Base-by-base conservation (phyloP, 345 rosid species). In the Lenwebbia sp. region DNA sequence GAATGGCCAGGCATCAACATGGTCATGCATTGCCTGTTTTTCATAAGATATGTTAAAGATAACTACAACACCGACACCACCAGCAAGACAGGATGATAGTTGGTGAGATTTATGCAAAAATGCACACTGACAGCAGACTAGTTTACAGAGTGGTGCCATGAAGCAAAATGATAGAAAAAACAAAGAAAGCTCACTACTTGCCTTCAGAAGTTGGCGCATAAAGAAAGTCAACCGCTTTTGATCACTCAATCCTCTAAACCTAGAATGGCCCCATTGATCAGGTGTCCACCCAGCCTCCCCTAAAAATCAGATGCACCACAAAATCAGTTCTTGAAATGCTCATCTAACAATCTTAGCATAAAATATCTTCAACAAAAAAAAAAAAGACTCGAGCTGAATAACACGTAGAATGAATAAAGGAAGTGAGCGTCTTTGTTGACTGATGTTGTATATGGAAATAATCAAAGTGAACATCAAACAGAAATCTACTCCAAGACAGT, bases 201-300 rank as follows among this genome's bases (percentile, higher is more conserved):
- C 99, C 99, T 96, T 96, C 55, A 98, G 85, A 89, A 98, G 98
- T n/a, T 93, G 90, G 83, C 99, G 99, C 93, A 98, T 95, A 83
- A 96, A 97, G 85, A 85, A 87, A 84, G 94, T 94, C 92, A 94
- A 90, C 85, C 92, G 91, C 86, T 98, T 98, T 90, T 93, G 98
- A 87, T 90, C 55, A 83, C 87, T 93, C 84, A 94, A 93, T 58
- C 90, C 54, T 90, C 90, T 95, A 89, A 95, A 98, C 86, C 98
- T 93, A 5, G 99, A 90, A 90, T 94, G 96, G 30, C 99, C 99
- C 94, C 94, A 96, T 85, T 95, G 99, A 92, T 96, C 99, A 87
- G 97, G 94, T 82, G 98, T 93, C 99, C 99, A 98, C 54, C 99
- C 99, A 1, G 99, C 98, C 87, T 95, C 96, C 90, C 94, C 99